Evolutionary conservation across 495 filamentous ascomycete genomes (phyloP), one percentile per base, ranked within the genome.

Genomic region (Penicillium fimorum): DNA sequence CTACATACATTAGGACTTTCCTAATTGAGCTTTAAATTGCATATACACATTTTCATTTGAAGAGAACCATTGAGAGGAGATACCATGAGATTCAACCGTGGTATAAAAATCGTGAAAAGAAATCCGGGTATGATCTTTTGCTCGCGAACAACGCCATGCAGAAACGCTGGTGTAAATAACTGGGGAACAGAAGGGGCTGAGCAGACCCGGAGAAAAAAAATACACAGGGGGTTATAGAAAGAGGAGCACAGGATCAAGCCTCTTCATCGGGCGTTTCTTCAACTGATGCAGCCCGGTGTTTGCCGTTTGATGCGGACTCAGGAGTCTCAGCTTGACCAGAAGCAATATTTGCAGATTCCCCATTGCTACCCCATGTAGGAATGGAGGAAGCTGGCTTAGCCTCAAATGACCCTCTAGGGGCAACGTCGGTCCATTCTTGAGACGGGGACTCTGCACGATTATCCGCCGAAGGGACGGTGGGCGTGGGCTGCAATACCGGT

Each of bases 211-310:
- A 45, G 46, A 49, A 24, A 8, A 38, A n/a, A 48, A 56, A 45
- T 40, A 50, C 38, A 46, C 27, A 58, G 60, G 56, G 22, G 32
- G 40, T 37, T 38, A 7, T 17, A 11, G 10, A 20, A 35, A 45
- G 29, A 33, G 41, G 5, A 12, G 22, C n/a, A 24, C 30, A 20
- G 5, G 12, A 38, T 49, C 47, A 63, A 62, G 56, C 63, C 27
- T 72, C 73, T 38, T 79, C 78, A 18, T 79, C 79, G 2, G 33
- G 65, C 37, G 60, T 64, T 50, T 82, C 79, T 63, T 82, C 79
- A 6, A 82, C 79, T 3, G 78, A 79, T 9, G 70, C 67, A 20
- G 73, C 67, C 44, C 74, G 73, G n/a, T 67, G 62, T 58, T 81
- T 82, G 25, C 77, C 76, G 52, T 79, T 80, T 22, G 65, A 66